Percentiles rank a stretch among this genome's conserved stretches.
Conservation (phyloP, 441 rosid genomes). For the Hura crepitans region DNA sequence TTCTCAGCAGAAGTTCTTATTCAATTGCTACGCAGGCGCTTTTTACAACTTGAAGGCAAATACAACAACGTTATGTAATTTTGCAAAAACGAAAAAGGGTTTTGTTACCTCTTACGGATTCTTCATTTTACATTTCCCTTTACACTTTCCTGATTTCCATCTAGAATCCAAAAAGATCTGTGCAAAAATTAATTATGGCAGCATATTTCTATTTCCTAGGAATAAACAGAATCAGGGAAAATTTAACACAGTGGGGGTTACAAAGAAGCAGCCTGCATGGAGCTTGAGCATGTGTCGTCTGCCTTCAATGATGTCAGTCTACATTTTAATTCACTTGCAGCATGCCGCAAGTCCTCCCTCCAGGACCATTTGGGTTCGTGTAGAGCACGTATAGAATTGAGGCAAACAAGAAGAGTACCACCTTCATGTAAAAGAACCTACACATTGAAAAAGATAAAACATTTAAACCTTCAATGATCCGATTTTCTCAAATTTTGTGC, state of each 20-base stretch:
- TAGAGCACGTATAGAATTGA: constrained; percentile 65
- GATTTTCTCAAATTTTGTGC: too few relatives aligned
- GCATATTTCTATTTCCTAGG: background rate
- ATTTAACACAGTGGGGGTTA: constrained; percentile 12
- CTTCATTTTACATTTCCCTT: background rate
- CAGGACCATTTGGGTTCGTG: constrained; percentile 76
- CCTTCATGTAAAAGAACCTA: constrained; percentile 94
- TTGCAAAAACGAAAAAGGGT: background rate
- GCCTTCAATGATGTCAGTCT: constrained; percentile 20
- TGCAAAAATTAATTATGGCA: background rate
- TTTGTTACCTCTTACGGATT: too few relatives aligned
- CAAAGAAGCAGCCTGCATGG: constrained; percentile 33
- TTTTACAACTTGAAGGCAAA: background rate
- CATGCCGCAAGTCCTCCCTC: constrained; percentile 47
- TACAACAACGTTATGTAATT: background rate
- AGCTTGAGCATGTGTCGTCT: constrained; percentile 25
- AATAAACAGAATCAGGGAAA: background rate
- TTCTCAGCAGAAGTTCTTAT: background rate
- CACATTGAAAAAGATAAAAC: constrained; percentile 12
- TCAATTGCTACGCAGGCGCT: background rate
- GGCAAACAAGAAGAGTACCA: constrained; percentile 81
- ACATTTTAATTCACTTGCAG: constrained; percentile 34
- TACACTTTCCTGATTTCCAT: background rate
- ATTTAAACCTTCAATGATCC: too few relatives aligned
- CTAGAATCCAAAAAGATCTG: background rate